Percentiles rank a stretch among this genome's conserved stretches.
These are phyloP conservation scores for Dryas integrifolia DNA, from an alignment of 331 rosid genomes.

Conservation along the genomic window DNA sequence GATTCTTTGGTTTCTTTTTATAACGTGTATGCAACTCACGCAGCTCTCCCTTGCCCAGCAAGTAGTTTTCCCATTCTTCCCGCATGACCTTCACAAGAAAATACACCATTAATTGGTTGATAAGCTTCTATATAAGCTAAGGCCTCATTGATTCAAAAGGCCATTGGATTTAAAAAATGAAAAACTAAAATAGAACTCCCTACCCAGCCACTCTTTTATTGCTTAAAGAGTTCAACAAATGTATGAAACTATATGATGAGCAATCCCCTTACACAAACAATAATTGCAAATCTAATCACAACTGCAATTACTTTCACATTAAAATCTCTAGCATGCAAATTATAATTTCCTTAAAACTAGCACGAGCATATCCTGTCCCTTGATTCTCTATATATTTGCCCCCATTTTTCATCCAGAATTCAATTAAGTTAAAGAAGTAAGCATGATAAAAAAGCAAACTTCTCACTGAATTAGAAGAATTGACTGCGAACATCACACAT, in stretches of 20 bases:
- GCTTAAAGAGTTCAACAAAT: background rate
- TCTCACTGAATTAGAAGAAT: background rate
- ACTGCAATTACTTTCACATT: background rate
- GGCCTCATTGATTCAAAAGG: background rate
- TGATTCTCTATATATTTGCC: background rate
- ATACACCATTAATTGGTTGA: slow-evolving; percentile 8
- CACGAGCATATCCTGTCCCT: background rate
- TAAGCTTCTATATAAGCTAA: background rate
- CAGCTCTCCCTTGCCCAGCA: slow-evolving; percentile 79
- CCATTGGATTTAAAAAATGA: background rate
- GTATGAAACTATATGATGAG: background rate
- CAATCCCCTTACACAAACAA: background rate
- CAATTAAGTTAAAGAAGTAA: background rate
- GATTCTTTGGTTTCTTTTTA: slow-evolving; percentile 78
- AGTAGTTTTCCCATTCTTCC: slow-evolving; percentile 88
- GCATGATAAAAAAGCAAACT: background rate
- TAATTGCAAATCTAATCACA: slow-evolving; percentile 1
- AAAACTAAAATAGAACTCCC: background rate
- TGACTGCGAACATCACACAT: background rate
- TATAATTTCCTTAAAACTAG: background rate
- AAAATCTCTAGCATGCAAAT: background rate
- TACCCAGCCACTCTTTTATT: background rate
- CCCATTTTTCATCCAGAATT: background rate
- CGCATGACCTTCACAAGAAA: slow-evolving; percentile 60
- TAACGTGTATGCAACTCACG: slow-evolving; percentile 56